phyloP scores from a whole-genome alignment of 2,329 filamentous ascomycete genomes.

The Ophiostoma sp. region DNA sequence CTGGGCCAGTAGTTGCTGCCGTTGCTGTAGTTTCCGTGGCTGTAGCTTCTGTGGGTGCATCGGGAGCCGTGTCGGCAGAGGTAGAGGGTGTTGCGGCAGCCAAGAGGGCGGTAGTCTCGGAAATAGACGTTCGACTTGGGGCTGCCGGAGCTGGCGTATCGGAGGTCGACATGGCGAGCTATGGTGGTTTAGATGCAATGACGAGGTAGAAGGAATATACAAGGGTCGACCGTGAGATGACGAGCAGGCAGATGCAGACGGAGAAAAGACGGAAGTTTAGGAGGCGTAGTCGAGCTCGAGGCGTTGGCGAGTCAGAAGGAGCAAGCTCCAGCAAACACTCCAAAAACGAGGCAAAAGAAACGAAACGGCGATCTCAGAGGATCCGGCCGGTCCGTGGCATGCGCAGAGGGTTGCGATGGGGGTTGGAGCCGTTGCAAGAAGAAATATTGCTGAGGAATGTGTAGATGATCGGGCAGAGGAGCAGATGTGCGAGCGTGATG shows the following conservation, averaged over 20 bases:
- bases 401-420: neutral
- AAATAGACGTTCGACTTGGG: neutral
- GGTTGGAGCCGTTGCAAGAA: neutral
- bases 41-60: neutral
- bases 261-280: conserved; percentile 7
- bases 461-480: neutral
- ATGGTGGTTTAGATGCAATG: neutral
- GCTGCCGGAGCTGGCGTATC: neutral
- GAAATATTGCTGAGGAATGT: neutral
- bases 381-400: conserved; percentile 7
- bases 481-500: neutral
- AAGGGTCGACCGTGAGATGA: neutral
- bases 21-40: neutral
- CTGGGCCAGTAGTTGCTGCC: neutral
- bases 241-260: neutral
- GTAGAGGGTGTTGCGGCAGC: neutral
- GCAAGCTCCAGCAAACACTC: neutral
- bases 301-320: neutral
- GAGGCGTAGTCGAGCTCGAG: neutral
- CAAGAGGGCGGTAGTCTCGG: neutral
- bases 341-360: neutral
- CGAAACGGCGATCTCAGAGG: neutral
- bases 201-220: neutral
- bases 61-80: neutral
- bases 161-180: neutral